Percentiles rank a stretch among this genome's conserved stretches.
phyloP scores from a whole-genome alignment of 2,329 filamentous ascomycete species.

The Exophiala sideris region DNA sequence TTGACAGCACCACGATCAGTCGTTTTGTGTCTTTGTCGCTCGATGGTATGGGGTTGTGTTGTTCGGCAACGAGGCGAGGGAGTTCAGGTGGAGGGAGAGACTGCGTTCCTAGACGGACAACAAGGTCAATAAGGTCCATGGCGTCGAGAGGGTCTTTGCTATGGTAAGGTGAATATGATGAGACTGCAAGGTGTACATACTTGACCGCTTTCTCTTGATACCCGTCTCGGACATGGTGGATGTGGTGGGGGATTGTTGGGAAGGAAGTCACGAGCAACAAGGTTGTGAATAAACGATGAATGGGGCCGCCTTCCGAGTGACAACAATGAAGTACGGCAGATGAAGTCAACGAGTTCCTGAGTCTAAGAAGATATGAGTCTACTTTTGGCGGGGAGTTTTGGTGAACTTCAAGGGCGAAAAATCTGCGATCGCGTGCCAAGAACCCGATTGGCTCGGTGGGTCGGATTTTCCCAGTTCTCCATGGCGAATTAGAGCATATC shows the following conservation, averaged over 20 bases:
- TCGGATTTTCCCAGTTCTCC: too few relatives aligned
- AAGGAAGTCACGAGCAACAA: background rate
- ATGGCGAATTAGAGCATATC: too few relatives aligned
- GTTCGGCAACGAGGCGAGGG: conserved; percentile 88
- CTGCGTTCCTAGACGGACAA: conserved; percentile 68
- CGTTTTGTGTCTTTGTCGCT: conserved; percentile 88
- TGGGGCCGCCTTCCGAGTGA: background rate
- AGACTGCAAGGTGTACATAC: conserved; percentile 11
- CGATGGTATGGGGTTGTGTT: conserved; percentile 76
- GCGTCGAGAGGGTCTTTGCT: background rate
- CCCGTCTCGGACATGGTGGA: conserved; percentile 10
- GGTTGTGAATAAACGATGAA: background rate
- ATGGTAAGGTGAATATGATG: background rate
- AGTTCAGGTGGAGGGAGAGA: conserved; percentile 89
- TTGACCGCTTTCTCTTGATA: conserved; percentile 24
- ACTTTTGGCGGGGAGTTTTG: too few relatives aligned
- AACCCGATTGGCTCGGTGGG: too few relatives aligned
- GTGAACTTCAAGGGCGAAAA: too few relatives aligned
- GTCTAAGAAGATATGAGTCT: too few relatives aligned
- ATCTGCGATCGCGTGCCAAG: too few relatives aligned
- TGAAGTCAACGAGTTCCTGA: too few relatives aligned
- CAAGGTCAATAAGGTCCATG: background rate
- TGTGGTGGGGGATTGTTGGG: background rate
- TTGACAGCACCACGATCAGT: conserved; percentile 91
- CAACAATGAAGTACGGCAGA: background rate